Evolutionary conservation across 305 asterid species (phyloP), one percentile per base, ranked within the genome.

Genomic region (Salvia sclarea): DNA sequence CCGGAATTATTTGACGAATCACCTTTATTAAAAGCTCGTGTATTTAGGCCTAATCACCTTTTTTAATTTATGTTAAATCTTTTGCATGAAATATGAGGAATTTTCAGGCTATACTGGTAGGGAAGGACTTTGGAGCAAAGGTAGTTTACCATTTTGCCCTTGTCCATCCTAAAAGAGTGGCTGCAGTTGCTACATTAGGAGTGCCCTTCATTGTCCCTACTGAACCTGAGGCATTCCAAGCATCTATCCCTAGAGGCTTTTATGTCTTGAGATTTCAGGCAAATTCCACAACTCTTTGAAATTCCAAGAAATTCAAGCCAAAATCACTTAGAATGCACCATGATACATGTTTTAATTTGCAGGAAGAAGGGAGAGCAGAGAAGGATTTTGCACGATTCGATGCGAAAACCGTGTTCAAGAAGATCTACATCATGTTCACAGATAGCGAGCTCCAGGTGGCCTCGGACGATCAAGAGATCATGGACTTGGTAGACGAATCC

Each of bases 231-330:
- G 0, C 67, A 2, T 66, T 20, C 21, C 66, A 31, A 10, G 40
- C 52, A n/a, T n/a, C 25, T 65, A 75, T 77, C 58, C 72, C 72
- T 14, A 67, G 76, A 48, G 90, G 90, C 41, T 79, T 80, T 71
- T 84, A 86, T 62, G 38, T 86, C 58, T 38, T 79, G 57, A 72
- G 92, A 75, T 86, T 82, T 81, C 72, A 63, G 88, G 92, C 37
- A 72, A 22, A 58, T 43, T 22, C 7, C 25, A 10, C 17, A 5
- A 20, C 24, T 21, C 43, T 22, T 10, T n/a, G n/a, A n/a, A n/a
- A n/a, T n/a, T n/a, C n/a, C n/a, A n/a, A n/a, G n/a, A n/a, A n/a
- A n/a, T n/a, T n/a, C n/a, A n/a, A n/a, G n/a, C n/a, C n/a, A n/a
- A n/a, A n/a, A n/a, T n/a, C n/a, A n/a, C n/a, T n/a, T n/a, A n/a